phyloP scores from a whole-genome alignment of 208 protist species.

The Trichomonas vaginalis region DNA sequence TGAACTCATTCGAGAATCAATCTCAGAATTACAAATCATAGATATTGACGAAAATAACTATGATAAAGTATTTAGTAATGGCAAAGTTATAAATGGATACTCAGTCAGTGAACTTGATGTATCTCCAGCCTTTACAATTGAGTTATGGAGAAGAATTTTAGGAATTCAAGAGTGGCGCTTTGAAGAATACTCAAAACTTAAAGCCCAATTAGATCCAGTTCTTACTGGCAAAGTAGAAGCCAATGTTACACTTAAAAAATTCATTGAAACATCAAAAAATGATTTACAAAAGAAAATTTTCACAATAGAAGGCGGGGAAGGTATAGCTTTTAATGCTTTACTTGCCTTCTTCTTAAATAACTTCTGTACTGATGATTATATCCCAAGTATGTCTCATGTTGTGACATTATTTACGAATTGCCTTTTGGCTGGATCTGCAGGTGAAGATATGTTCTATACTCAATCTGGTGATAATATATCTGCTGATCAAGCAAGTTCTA shows the following conservation, averaged over 20 bases:
- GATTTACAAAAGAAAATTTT: not conserved
- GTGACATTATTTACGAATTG: not conserved
- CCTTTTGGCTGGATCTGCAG: not conserved
- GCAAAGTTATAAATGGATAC: not conserved
- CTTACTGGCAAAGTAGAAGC: not conserved
- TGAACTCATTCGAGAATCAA: not conserved
- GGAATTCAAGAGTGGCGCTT: not conserved
- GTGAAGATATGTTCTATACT: not conserved
- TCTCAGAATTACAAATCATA: not conserved
- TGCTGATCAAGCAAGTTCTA: not conserved
- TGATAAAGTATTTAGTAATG: not conserved
- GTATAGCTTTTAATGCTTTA: not conserved
- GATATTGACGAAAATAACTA: not conserved
- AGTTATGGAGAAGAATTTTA: not conserved
- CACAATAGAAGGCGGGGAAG: not conserved
- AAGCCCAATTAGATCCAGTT: not conserved
- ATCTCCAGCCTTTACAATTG: not conserved
- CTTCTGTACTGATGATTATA: not conserved
- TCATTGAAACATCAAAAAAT: not conserved
- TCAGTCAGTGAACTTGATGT: not conserved
- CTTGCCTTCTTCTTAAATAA: not conserved
- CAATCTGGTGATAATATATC: not conserved
- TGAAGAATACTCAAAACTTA: not conserved
- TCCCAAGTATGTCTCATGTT: not conserved
- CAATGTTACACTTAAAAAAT: not conserved